A percentile compares a stretch with the other conserved stretches of the same genome.
These are phyloP conservation scores for Nowakowskiella sp. DNA, from an alignment of 192 early-diverging fungal genomes.

Conservation along the genomic window DNA sequence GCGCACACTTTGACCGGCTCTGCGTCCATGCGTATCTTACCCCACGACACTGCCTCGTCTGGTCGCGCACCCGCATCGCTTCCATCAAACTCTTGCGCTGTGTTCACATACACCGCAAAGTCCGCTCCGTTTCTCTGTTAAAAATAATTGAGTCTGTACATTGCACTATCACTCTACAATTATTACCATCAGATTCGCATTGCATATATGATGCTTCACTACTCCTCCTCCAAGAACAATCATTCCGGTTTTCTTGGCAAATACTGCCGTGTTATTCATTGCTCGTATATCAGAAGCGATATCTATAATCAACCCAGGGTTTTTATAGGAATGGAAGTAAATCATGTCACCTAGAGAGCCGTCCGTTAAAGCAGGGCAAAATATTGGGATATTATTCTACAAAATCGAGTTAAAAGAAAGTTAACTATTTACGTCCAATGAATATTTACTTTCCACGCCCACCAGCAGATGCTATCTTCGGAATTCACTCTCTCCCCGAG, in stretches of 20 bases:
- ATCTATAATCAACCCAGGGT: conserved; percentile 89
- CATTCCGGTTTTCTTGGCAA: conserved; percentile 92
- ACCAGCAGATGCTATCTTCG: conserved; percentile 88
- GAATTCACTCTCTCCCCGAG: conserved; percentile 88
- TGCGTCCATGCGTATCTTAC: conserved; percentile 78
- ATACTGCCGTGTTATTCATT: conserved; percentile 90
- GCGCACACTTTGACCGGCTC: conserved; percentile 90
- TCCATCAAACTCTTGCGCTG: conserved; percentile 97
- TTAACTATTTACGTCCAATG: neutral
- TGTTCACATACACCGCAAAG: conserved; percentile 93
- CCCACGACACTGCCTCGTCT: conserved; percentile 98
- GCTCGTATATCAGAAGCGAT: conserved; percentile 83
- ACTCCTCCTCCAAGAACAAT: conserved; percentile 96
- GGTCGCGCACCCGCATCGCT: conserved; percentile 95
- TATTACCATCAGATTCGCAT: conserved; percentile 90
- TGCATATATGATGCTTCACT: conserved; percentile 97
- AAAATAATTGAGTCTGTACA: neutral
- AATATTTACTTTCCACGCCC: conserved; percentile 72
- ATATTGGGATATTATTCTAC: conserved; percentile 93
- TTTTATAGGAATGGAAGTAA: conserved; percentile 96
- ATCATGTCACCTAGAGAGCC: conserved; percentile 99
- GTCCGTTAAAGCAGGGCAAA: conserved; percentile 94
- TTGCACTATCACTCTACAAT: neutral
- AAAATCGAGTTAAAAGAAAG: neutral
- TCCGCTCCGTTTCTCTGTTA: conserved; percentile 90